Evolutionary conservation across 1,284 basidiomycete genomes (phyloP), one percentile per base, ranked within the genome.

Genomic region (Heterobasidion irregulare): DNA sequence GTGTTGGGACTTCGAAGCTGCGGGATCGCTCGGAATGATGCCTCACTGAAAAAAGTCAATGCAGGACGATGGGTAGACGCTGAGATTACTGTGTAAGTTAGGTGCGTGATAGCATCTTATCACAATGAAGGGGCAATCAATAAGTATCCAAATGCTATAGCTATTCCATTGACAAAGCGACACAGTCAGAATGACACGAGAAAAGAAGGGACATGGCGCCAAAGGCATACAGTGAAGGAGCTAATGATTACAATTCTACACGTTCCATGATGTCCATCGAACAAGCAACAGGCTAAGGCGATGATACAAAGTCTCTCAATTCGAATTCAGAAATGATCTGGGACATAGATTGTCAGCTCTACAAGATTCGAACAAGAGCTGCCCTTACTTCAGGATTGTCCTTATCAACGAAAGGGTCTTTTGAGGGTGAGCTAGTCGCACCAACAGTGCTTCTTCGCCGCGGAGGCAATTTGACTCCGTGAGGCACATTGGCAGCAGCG

Each of bases 31-130:
- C 10, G 6, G 5, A 69, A 75, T 6, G 60, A 63, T 43, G 70
- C 66, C 16, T 66, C 80, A 41, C 55, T 75, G 19, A 58, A 57
- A 34, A 75, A 68, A 54, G 63, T 88, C 47, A 86, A 87, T 59
- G 69, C 71, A 61, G 76, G 77, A 0, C 75, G 82, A 59, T 86
- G 84, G 84, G 76, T 78, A 56, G 83, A 84, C 61, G 73, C 88
- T 33, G 67, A 68, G 47, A 64, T 86, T 57, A 64, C 84, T 56
- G 69, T 68, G 54, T 72, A 72, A 52, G 57, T 53, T 19, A 46
- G 44, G 34, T 32, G 26, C 26, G 26, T 26, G 26, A 26, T 26
- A 26, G 57, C 35, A 54, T 35, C 33, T 44, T 52, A 36, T 12
- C 19, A 49, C 38, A 49, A 26, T 26, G 6, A 26, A 26, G 55